phyloP scores from a whole-genome alignment of 2,329 filamentous ascomycete genomes.

The Coniochaeta ligniaria region DNA sequence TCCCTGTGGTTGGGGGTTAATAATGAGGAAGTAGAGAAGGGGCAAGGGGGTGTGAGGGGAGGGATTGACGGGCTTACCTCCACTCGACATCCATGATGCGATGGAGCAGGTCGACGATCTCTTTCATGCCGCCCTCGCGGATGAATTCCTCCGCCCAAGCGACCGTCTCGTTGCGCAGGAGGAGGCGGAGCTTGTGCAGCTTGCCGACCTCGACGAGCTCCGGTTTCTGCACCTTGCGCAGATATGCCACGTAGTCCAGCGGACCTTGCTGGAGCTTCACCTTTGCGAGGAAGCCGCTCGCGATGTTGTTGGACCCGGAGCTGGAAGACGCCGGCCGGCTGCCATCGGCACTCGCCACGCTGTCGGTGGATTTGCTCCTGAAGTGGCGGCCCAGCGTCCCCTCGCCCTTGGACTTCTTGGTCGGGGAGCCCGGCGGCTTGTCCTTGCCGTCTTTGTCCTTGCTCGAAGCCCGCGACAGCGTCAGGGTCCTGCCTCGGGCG shows the following conservation, averaged over 20 bases:
- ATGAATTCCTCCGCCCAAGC: conserved; percentile 94
- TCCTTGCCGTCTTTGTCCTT: conserved; percentile 25
- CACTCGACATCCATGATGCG: conserved; percentile 95
- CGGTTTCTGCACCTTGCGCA: conserved; percentile 74
- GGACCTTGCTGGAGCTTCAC: conserved; percentile 66
- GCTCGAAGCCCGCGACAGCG: conserved; percentile 51
- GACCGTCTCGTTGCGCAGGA: conserved; percentile 91
- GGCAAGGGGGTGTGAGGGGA: neutral
- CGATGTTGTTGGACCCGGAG: conserved; percentile 8
- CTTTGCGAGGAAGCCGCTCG: conserved; percentile 55
- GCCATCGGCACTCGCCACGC: conserved; percentile 38
- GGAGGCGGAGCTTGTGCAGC: conserved; percentile 81
- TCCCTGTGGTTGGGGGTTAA: conserved; percentile 46
- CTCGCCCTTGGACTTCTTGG: conserved; percentile 61
- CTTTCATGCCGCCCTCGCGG: conserved; percentile 80
- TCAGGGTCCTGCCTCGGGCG: conserved; percentile 73
- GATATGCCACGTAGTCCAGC: conserved; percentile 78
- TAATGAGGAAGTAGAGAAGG: neutral
- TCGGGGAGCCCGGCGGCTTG: conserved; percentile 58
- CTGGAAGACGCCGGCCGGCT: conserved; percentile 46
- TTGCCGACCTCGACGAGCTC: conserved; percentile 88
- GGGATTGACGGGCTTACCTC: conserved; percentile 53
- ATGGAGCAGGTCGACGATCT: conserved; percentile 79
- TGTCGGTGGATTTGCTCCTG: conserved; percentile 67
- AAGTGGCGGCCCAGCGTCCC: conserved; percentile 56